Percentiles rank a stretch among this genome's conserved stretches.
These are phyloP conservation scores for Steccherinum ochraceum DNA, from an alignment of 768 basidiomycete species.

Conservation along the genomic window DNA sequence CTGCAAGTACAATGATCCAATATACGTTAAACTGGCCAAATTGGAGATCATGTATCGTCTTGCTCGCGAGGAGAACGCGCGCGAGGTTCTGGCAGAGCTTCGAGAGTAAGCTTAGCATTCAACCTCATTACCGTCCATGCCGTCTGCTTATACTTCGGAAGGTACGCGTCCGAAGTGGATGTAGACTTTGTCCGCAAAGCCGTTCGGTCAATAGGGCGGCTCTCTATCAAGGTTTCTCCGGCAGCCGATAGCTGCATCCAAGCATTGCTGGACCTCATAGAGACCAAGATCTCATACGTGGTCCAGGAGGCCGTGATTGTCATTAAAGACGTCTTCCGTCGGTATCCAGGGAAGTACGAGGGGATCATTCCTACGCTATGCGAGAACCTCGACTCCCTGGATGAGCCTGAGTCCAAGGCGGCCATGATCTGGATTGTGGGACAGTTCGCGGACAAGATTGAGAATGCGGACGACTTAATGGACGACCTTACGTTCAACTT, in stretches of 20 bases:
- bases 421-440: conserved; percentile 98
- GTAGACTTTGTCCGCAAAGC: conserved; percentile 98
- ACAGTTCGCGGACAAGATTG: conserved; percentile 92
- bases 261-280: conserved; percentile 77
- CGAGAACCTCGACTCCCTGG: conserved; percentile 84
- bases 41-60: conserved; percentile 98
- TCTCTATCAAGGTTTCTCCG: conserved; percentile 94
- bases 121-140: too few species aligned
- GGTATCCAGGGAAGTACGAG: conserved; percentile 96
- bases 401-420: conserved; percentile 95
- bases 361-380: conserved; percentile 92
- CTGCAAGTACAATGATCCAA: conserved; percentile 99
- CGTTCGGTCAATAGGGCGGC: conserved; percentile 91
- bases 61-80: conserved; percentile 89
- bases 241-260: conserved; percentile 90
- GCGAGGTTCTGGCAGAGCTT: conserved; percentile 88
- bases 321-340: conserved; percentile 95
- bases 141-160: too few species aligned
- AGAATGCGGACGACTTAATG: conserved; percentile 91
- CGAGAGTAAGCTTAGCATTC: conserved; percentile 92
- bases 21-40: conserved; percentile 97
- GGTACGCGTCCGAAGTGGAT: conserved; percentile 97
- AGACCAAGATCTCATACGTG: conserved; percentile 92
- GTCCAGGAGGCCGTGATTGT: conserved; percentile 97
- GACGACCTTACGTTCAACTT: conserved; percentile 89